Evolutionary conservation across 345 rosid species (phyloP).

Genomic region (Theobroma cacao): DNA sequence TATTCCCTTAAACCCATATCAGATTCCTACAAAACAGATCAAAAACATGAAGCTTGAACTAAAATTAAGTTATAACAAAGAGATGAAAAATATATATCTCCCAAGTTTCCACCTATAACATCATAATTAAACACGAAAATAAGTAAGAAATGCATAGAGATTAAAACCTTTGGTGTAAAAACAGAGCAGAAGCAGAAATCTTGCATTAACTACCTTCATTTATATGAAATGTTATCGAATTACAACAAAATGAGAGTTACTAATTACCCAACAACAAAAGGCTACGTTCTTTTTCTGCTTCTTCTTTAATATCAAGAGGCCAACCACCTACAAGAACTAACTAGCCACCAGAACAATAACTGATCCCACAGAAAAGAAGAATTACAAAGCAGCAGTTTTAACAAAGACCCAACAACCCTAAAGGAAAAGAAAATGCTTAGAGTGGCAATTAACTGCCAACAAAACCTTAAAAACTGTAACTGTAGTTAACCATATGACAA

Average conservation of each 20-base stretch:
- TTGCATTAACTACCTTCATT: neutral
- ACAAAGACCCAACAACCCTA: neutral
- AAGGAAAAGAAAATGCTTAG: neutral
- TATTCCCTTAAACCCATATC: slow-evolving; percentile 5
- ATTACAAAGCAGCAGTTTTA: neutral
- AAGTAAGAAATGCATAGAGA: neutral
- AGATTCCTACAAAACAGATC: slow-evolving; percentile 28
- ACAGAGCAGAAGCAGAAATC: neutral
- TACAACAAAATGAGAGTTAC: neutral
- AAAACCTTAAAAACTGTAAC: neutral
- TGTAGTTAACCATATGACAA: neutral
- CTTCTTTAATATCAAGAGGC: neutral
- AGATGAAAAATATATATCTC: neutral
- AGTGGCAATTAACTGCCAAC: neutral
- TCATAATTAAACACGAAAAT: neutral
- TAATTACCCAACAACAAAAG: neutral
- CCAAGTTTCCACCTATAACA: neutral
- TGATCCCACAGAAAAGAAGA: neutral
- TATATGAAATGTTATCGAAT: neutral
- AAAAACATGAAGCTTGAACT: slow-evolving; percentile 2
- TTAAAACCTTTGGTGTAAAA: neutral
- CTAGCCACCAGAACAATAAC: slow-evolving; percentile 1
- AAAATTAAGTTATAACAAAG: neutral
- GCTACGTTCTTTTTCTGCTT: neutral
- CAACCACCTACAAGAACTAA: neutral